Evolutionary conservation across 1,284 basidiomycete species (phyloP), one percentile per base, ranked within the genome.

Genomic region (Naganishia sp.): DNA sequence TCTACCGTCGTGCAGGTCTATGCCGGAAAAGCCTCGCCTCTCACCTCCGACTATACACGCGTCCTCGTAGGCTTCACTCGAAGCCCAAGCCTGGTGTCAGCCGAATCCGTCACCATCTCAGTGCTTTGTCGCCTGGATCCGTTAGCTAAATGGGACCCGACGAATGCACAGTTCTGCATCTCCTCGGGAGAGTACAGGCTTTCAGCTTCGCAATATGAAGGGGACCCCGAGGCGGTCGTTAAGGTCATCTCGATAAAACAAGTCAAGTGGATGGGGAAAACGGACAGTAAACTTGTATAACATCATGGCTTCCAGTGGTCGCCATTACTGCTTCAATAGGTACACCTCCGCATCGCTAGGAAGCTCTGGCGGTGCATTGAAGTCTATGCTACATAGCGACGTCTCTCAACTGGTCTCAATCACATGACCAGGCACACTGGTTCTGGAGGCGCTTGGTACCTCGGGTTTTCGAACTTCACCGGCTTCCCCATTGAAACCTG

Each of bases 351-450:
- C 5, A 18, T 18, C 18, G 9, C 45, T n/a, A 47, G 45, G 28
- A 47, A n/a, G n/a, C 18, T 47, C 45, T 47, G 45, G 45, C 45
- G 1, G 1, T 47, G 45, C 7, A 9, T 7, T n/a, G 10, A 9
- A 5, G 2, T 47, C 45, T 39, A 39, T 39, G 35, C 13, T 39
- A 39, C 35, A 39, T 10, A 13, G 35, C 13, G 35, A 39, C 35
- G 13, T 9, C 35, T 2, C 10, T 6, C 35, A 39, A 9, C 13
- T 39, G 10, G 35, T 13, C 35, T 10, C 13, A 23, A 17, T 50
- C 49, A 68, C 67, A 68, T 68, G 53, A 68, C 49, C 53, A 43
- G 1, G 39, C 67, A 68, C 6, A 68, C 50, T 32, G 67, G 60
- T 35, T 68, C 64, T 10, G 61, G 51, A 0, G 57, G 41, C 3